Percentiles rank a stretch among this genome's conserved stretches.
Conservation (phyloP, 805 yeast species). For the Blastobotrys attinorum region DNA sequence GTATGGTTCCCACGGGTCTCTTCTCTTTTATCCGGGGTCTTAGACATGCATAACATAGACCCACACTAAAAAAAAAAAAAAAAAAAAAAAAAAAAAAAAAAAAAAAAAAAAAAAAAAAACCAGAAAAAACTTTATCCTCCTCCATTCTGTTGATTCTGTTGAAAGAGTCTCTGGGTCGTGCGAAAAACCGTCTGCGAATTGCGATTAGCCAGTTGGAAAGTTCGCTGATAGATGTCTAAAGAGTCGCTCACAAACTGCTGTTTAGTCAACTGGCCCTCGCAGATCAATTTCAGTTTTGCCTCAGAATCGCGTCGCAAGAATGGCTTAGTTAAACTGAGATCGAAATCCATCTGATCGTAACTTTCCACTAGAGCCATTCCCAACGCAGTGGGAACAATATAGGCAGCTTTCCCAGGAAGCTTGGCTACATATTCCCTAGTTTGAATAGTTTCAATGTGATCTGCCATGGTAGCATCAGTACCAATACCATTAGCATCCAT, state of each 20-base stretch:
- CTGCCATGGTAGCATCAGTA: conserved; percentile 98
- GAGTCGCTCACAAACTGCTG: conserved; percentile 49
- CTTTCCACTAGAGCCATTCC: conserved; percentile 88
- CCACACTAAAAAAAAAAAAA: not conserved
- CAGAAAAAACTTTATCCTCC: too few species aligned
- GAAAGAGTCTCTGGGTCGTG: not conserved
- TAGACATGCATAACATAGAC: conserved; percentile 12
- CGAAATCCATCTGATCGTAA: conserved; percentile 70
- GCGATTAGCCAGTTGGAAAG: conserved; percentile 42
- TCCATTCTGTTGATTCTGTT: too few species aligned
- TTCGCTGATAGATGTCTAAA: conserved; percentile 50
- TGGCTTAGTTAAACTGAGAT: conserved; percentile 79
- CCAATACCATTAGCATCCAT: conserved; percentile 99
- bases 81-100: not conserved
- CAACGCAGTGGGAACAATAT: conserved; percentile 59
- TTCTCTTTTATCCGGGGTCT: too few species aligned
- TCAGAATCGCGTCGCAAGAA: conserved; percentile 75
- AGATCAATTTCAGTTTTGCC: conserved; percentile 52
- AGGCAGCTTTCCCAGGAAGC: conserved; percentile 4
- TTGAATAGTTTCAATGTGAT: conserved; percentile 79
- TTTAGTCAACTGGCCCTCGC: conserved; percentile 51
- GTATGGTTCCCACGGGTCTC: too few species aligned
- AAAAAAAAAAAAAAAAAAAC: not conserved
- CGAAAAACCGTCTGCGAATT: conserved; percentile 24
- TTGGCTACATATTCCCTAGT: conserved; percentile 47